phyloP scores from a whole-genome alignment of 176 grass and related monocot species.

The Triticum dicoccoides region DNA sequence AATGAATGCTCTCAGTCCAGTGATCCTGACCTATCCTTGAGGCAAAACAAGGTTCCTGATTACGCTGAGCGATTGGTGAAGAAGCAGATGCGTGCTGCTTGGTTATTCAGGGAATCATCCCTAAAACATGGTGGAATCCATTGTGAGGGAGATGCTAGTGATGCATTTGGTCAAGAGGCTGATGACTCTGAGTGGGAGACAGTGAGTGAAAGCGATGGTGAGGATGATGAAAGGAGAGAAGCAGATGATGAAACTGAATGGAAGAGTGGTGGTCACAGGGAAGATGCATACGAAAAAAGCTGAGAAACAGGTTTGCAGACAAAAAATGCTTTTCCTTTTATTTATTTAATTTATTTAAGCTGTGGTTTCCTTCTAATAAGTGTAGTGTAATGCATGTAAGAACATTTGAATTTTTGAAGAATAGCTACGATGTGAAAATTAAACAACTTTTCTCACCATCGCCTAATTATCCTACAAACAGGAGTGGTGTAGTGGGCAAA shows the following conservation, averaged over 20 bases:
- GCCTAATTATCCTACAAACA: background rate
- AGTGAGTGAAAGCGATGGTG: slow-evolving; percentile 76
- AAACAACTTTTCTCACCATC: background rate
- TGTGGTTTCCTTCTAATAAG: background rate
- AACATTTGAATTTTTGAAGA: background rate
- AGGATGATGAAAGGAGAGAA: slow-evolving; percentile 57
- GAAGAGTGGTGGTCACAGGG: slow-evolving; percentile 54
- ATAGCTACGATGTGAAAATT: background rate
- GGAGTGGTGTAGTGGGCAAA: background rate
- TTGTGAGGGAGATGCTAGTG: slow-evolving; percentile 63
- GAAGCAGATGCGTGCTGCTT: slow-evolving; percentile 94
- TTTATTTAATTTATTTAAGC: background rate
- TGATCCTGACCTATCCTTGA: slow-evolving; percentile 83
- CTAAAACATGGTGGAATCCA: slow-evolving; percentile 84
- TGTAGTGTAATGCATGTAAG: background rate
- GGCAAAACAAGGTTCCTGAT: slow-evolving; percentile 98
- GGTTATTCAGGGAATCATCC: slow-evolving; percentile 95
- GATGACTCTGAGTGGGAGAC: slow-evolving; percentile 98
- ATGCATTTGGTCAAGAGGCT: slow-evolving; percentile 76
- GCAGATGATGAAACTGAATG: slow-evolving; percentile 66
- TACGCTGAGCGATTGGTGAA: slow-evolving; percentile 96
- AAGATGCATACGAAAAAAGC: slow-evolving; percentile 59
- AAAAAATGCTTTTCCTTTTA: background rate
- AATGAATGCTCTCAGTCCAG: slow-evolving; percentile 89
- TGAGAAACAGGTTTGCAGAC: slow-evolving; percentile 44